Conservation (phyloP, 495 filamentous ascomycete genomes). For the Penicillium fimorum region DNA sequence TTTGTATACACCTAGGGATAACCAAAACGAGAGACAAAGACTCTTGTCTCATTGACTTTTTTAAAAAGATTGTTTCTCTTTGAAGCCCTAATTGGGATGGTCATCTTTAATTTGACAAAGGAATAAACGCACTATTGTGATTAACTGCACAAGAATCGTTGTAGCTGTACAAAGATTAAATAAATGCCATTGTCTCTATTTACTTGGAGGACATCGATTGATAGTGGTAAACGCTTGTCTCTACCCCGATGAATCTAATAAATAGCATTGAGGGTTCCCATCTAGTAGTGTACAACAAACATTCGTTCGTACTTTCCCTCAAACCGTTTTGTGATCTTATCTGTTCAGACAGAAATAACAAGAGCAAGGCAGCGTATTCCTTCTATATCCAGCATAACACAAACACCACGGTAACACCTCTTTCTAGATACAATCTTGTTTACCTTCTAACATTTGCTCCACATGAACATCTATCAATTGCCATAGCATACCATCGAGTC, state of each 20-base stretch:
- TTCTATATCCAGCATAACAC: background rate
- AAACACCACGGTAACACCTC: background rate
- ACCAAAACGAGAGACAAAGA: background rate
- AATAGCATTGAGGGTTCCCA: background rate
- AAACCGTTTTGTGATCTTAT: background rate
- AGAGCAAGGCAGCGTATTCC: background rate
- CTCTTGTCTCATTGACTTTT: background rate
- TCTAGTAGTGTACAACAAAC: background rate
- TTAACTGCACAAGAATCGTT: background rate
- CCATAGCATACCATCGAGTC: background rate
- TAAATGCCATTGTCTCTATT: constrained; percentile 1
- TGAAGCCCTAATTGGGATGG: background rate
- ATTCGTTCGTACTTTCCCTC: background rate
- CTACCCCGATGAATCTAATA: background rate
- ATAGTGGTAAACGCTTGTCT: background rate
- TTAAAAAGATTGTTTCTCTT: background rate
- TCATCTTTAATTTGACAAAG: background rate
- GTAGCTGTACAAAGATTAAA: background rate
- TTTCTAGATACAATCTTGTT: background rate
- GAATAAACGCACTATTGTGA: background rate
- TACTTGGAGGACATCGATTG: background rate
- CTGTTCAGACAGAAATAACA: background rate
- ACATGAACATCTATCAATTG: background rate
- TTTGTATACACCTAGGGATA: background rate
- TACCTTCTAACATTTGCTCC: background rate